A percentile compares a stretch with the other conserved stretches of the same genome.
phyloP scores from a whole-genome alignment of 1,139 yeast species.

The Yarrowia galli region DNA sequence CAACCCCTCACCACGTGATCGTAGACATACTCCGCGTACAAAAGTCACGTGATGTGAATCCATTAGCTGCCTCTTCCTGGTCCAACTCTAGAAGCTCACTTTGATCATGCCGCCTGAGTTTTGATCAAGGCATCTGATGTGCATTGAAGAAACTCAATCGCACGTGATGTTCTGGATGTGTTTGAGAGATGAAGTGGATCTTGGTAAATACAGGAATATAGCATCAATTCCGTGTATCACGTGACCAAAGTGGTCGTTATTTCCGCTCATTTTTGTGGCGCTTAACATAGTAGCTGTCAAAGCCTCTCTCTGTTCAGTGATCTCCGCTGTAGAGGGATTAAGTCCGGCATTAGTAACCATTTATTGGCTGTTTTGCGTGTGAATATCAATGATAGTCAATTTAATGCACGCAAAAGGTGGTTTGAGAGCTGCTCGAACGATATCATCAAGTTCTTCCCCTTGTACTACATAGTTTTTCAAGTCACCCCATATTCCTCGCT shows the following conservation, averaged over 20 bases:
- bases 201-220: background rate
- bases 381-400: background rate
- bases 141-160: constrained; percentile 11
- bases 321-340: background rate
- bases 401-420: constrained; percentile 24
- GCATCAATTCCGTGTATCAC: background rate
- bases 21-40: no score
- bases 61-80: no score
- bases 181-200: background rate
- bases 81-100: background rate
- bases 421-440: background rate
- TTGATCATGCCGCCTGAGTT: constrained; percentile 7
- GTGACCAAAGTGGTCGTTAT: no score
- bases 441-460: background rate
- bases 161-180: background rate
- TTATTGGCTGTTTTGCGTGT: background rate
- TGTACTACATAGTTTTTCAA: background rate
- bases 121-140: constrained; percentile 30
- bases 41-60: background rate
- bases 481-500: constrained; percentile 24
- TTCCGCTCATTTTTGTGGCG: background rate
- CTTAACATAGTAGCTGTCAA: background rate
- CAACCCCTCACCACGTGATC: no score
- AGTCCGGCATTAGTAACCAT: background rate
- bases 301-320: background rate